A percentile compares a stretch with the other conserved stretches of the same genome.
phyloP scores from a whole-genome alignment of 345 rosid species.

The Syzygium jambos region DNA sequence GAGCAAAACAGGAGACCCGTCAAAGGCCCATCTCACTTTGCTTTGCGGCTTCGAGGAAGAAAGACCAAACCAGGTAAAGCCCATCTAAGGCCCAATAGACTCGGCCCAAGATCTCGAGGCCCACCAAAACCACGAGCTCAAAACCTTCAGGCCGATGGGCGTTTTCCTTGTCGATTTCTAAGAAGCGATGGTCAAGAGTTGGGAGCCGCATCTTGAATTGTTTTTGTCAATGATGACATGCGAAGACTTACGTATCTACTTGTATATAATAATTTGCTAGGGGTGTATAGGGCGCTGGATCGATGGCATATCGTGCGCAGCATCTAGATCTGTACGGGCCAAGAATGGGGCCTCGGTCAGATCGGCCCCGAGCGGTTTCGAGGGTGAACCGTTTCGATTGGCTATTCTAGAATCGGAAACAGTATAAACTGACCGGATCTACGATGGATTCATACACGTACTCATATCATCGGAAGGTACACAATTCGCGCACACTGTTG shows the following conservation, averaged over 20 bases:
- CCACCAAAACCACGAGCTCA: neutral
- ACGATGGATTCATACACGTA: neutral
- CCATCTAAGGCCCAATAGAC: neutral
- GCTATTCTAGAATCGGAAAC: too few species aligned
- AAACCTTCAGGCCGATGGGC: neutral
- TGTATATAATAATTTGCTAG: neutral
- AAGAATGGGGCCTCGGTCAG: neutral
- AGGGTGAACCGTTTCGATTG: neutral
- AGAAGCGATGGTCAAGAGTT: neutral
- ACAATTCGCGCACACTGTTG: neutral
- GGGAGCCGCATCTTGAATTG: neutral
- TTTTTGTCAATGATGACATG: neutral
- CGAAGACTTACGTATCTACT: neutral
- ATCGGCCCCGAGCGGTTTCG: neutral
- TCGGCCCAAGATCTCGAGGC: neutral
- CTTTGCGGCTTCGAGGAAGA: neutral
- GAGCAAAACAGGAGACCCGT: neutral
- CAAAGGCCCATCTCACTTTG: neutral
- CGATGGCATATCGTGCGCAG: neutral
- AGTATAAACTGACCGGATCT: neutral
- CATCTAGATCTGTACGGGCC: neutral
- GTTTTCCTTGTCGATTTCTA: neutral
- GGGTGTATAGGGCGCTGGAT: neutral
- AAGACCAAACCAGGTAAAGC: neutral
- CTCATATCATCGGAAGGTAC: neutral